These are phyloP conservation scores for Tetracladium setigerum DNA, from an alignment of 495 filamentous ascomycete species.

Conservation along the genomic window DNA sequence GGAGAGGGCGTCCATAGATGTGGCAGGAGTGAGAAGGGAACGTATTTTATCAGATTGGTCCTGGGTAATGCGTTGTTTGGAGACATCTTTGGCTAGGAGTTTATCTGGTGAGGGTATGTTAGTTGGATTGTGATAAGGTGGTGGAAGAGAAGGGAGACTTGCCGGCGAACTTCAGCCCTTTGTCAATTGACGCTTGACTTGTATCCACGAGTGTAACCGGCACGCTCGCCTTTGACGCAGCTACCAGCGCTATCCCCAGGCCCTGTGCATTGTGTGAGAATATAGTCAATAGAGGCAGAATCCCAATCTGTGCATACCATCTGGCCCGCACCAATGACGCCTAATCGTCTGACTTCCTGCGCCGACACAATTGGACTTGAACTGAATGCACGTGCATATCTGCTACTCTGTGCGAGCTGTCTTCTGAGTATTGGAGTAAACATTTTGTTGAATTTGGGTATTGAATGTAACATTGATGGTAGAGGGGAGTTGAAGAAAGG, in stretches of 20 bases:
- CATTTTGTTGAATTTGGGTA: slow-evolving; percentile 11
- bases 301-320: slow-evolving; percentile 55
- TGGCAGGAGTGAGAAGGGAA: slow-evolving; percentile 58
- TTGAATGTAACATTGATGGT: not conserved
- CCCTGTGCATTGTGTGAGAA: slow-evolving; percentile 48
- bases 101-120: slow-evolving; percentile 52
- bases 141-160: slow-evolving; percentile 16
- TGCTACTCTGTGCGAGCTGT: slow-evolving; percentile 20
- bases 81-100: slow-evolving; percentile 84
- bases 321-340: slow-evolving; percentile 92
- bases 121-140: not conserved
- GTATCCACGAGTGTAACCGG: slow-evolving; percentile 84
- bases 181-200: slow-evolving; percentile 81
- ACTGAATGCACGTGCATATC: slow-evolving; percentile 44
- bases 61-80: slow-evolving; percentile 73
- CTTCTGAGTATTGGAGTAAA: slow-evolving; percentile 13
- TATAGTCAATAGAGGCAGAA: not conserved
- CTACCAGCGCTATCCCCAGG: slow-evolving; percentile 91
- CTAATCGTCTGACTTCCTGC: slow-evolving; percentile 78
- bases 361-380: slow-evolving; percentile 42
- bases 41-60: slow-evolving; percentile 65
- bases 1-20: slow-evolving; percentile 70
- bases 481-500: not conserved
- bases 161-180: slow-evolving; percentile 88
- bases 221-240: slow-evolving; percentile 74